Percentiles rank a stretch among this genome's conserved stretches.
Evolutionary conservation across 225 moss, liverwort and hornwort species (phyloP).

Genomic region (Ulota crispa): DNA sequence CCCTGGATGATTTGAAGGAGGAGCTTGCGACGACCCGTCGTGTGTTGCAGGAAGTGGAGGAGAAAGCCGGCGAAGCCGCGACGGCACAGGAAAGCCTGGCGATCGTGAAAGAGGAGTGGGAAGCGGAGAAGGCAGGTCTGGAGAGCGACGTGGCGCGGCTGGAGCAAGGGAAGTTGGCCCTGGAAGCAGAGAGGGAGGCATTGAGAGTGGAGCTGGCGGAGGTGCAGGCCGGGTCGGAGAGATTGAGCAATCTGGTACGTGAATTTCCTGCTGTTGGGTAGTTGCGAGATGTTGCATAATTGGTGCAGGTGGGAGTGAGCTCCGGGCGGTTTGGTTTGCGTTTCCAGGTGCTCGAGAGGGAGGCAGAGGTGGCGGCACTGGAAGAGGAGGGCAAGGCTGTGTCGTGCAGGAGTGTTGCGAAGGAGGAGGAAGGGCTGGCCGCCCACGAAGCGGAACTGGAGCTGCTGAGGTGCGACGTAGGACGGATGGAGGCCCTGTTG

Average conservation of each 20-base stretch:
- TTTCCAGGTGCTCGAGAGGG: slow-evolving; percentile 35
- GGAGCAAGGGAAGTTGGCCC: slow-evolving; percentile 19
- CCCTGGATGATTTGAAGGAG: slow-evolving; percentile 29
- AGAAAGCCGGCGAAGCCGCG: slow-evolving; percentile 32
- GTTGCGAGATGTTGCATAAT: neutral
- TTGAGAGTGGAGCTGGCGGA: slow-evolving; percentile 30
- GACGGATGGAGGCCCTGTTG: slow-evolving; percentile 25
- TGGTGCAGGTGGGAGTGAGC: neutral
- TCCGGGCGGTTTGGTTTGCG: slow-evolving; percentile 1
- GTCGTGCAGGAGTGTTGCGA: slow-evolving; percentile 35
- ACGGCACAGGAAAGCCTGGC: slow-evolving; percentile 34
- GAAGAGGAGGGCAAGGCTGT: slow-evolving; percentile 23
- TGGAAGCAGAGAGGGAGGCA: slow-evolving; percentile 27
- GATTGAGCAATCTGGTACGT: slow-evolving; percentile 38
- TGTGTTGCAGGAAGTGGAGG: slow-evolving; percentile 28
- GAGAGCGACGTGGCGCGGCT: slow-evolving; percentile 14
- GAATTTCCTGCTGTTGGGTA: neutral
- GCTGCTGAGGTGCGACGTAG: slow-evolving; percentile 30
- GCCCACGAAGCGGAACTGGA: slow-evolving; percentile 24
- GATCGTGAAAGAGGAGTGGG: slow-evolving; percentile 45
- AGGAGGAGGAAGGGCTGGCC: slow-evolving; percentile 29
- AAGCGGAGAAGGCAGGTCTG: slow-evolving; percentile 31
- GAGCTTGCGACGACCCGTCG: slow-evolving; percentile 30
- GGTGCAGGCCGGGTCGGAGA: slow-evolving; percentile 20
- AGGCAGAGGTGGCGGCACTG: slow-evolving; percentile 23